These are phyloP conservation scores for Pythium chondricola DNA, from an alignment of 352 stramenopile genomes.

Conservation along the genomic window DNA sequence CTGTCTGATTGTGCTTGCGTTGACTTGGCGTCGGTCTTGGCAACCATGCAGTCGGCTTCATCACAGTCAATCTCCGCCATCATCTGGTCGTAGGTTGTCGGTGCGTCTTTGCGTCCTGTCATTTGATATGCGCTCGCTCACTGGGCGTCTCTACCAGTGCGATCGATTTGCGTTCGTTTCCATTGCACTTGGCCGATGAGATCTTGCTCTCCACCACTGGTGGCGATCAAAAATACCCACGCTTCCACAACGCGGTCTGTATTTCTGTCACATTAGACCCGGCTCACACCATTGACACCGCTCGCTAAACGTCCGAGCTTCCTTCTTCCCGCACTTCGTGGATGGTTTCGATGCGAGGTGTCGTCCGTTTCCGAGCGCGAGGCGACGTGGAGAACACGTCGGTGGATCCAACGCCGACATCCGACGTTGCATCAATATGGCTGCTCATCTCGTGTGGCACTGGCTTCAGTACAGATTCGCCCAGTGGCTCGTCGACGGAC, in stretches of 20 bases:
- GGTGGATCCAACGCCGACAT: background rate
- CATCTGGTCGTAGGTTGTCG: constrained; percentile 17
- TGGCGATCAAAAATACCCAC: background rate
- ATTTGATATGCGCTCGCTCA: constrained; percentile 1
- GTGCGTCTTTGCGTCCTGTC: constrained; percentile 5
- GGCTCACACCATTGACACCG: background rate
- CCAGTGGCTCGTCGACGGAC: background rate
- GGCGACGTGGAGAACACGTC: background rate
- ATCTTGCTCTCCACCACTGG: background rate
- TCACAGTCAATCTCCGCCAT: constrained; percentile 16
- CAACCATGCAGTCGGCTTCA: background rate
- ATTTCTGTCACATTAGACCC: background rate
- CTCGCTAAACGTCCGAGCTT: constrained; percentile 6
- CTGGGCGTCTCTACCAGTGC: background rate
- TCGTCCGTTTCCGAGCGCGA: constrained; percentile 11
- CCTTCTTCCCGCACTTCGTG: constrained; percentile 19
- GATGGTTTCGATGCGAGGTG: constrained; percentile 16
- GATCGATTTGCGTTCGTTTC: too few species aligned
- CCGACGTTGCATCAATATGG: constrained; percentile 4
- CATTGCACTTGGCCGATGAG: too few species aligned
- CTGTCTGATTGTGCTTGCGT: background rate
- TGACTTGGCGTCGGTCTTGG: background rate
- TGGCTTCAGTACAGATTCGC: background rate
- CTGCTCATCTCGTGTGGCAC: too few species aligned
- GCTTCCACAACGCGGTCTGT: background rate